Percentiles rank a stretch among this genome's conserved stretches.
Conservation (phyloP, 2,329 filamentous ascomycete genomes). For the Zasmidium citrigriseum region DNA sequence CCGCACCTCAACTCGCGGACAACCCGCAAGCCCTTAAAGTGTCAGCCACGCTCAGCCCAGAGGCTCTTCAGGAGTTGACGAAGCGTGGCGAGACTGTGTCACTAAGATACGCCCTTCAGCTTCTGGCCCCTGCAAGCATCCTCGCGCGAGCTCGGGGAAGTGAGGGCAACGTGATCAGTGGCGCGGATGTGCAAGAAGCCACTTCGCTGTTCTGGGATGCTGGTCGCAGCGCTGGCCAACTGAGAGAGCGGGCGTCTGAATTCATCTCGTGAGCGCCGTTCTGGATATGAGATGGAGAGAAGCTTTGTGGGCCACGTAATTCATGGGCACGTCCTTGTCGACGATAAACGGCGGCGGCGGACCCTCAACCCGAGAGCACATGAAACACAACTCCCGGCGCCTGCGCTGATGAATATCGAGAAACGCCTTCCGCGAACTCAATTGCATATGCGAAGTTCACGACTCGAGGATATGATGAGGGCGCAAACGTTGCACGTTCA, state of each 20-base stretch:
- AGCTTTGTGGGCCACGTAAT: too few species aligned
- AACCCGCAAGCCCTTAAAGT: constrained; percentile 62
- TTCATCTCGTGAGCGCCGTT: constrained; percentile 39
- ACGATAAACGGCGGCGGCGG: too few species aligned
- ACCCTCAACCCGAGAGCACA: background rate
- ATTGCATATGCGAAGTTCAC: background rate
- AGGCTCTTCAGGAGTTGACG: constrained; percentile 82
- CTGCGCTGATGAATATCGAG: background rate
- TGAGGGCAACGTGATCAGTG: constrained; percentile 43
- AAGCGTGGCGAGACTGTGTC: constrained; percentile 86
- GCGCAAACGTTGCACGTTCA: background rate
- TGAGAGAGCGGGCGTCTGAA: constrained; percentile 32
- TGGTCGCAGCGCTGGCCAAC: constrained; percentile 45
- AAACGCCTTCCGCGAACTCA: background rate
- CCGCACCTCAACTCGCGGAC: constrained; percentile 35
- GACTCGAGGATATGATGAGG: background rate
- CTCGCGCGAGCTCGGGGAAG: constrained; percentile 70
- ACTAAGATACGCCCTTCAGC: constrained; percentile 87
- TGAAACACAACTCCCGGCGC: background rate
- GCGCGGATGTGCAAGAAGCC: constrained; percentile 58
- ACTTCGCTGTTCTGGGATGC: constrained; percentile 51
- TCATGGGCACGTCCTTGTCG: too few species aligned
- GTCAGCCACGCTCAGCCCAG: constrained; percentile 74
- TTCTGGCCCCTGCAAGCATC: constrained; percentile 87
- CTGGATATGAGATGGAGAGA: background rate